A percentile compares a stretch with the other conserved stretches of the same genome.
These are phyloP conservation scores for Botrytis byssoidea DNA, from an alignment of 2,329 filamentous ascomycete species.

Conservation along the genomic window DNA sequence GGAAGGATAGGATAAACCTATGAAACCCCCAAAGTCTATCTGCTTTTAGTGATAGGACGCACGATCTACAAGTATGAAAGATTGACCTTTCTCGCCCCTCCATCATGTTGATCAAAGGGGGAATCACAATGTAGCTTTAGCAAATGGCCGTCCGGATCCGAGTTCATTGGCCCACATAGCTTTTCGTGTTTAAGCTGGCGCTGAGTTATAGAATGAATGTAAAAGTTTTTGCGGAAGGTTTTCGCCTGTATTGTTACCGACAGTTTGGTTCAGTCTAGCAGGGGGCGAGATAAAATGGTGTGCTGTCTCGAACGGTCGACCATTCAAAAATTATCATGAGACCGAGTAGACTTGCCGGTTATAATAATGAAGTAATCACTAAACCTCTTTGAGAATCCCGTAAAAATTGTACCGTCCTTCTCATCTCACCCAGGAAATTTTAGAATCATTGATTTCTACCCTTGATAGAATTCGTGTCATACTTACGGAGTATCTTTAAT, in stretches of 20 bases:
- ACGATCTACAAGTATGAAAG: not conserved
- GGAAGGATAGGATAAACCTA: not conserved
- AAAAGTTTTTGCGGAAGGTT: not conserved
- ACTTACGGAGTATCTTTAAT: not conserved
- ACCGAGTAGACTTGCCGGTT: slow-evolving; percentile 8
- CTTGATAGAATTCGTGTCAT: not conserved
- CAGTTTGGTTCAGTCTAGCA: slow-evolving; percentile 18
- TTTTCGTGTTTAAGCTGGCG: not conserved
- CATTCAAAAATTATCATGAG: slow-evolving; percentile 7
- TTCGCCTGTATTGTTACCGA: slow-evolving; percentile 9
- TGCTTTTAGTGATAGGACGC: not conserved
- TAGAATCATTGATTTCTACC: not conserved
- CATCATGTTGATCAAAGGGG: not conserved
- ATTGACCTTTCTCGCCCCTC: not conserved
- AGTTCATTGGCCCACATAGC: slow-evolving; percentile 7
- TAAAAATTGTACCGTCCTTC: not conserved
- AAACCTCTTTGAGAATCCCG: not conserved
- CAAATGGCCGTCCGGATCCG: not conserved
- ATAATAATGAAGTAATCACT: not conserved
- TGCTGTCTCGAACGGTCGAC: slow-evolving; percentile 9
- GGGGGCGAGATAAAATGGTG: not conserved
- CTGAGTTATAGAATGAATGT: not conserved
- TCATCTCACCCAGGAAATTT: not conserved
- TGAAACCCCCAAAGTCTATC: not conserved
- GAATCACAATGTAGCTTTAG: not conserved